Base-by-base conservation (phyloP, 164 flowering plant genomes). In the Santalum album region DNA sequence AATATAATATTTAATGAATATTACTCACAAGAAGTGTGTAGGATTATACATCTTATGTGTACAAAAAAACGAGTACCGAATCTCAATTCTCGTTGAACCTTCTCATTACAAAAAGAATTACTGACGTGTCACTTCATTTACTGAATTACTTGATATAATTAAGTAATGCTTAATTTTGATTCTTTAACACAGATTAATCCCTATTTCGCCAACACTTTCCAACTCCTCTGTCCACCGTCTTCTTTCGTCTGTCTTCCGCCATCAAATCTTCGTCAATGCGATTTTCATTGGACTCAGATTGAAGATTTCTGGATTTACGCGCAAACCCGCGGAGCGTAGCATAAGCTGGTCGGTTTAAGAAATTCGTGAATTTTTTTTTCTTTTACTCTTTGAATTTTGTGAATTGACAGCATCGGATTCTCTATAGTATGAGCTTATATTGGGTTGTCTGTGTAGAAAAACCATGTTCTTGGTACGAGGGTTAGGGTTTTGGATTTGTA, bases 401-500 rank as follows among this genome's bases (percentile, higher is more conserved):
- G 10, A 2, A 55, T 51, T 56, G 17, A 7, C 38, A 60, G 19
- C 25, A 49, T 24, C 16, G 22, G 27, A 35, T 27, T 51, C 18
- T 39, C 19, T 24, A 39, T 57, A 58, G 0, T 43, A 21, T 46
- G 24, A 23, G 45, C 10, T 9, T 9, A 38, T 17, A 42, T 42
- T 42, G 20, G 25, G 25, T 27, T n/a, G 47, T 38, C 10, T 9
- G 12, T 44, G 23, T 14, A 21, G 49, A 6, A 21, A 58, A 47
- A 51, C 29, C 19, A 1, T 25, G 42, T 52, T 21, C 49, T 51
- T 22, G 53, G 53, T 49, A 4, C 49, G 57, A 43, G 57, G 26
- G 23, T 49, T 55, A 55, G 65, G 65, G 67, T 38, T 59, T 66
- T 67, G 44, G 49, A 38, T 55, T 49, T 48, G 17, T 3, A 10